phyloP scores from a whole-genome alignment of 2,329 filamentous ascomycete species.

The Scortechinia acanthostroma region DNA sequence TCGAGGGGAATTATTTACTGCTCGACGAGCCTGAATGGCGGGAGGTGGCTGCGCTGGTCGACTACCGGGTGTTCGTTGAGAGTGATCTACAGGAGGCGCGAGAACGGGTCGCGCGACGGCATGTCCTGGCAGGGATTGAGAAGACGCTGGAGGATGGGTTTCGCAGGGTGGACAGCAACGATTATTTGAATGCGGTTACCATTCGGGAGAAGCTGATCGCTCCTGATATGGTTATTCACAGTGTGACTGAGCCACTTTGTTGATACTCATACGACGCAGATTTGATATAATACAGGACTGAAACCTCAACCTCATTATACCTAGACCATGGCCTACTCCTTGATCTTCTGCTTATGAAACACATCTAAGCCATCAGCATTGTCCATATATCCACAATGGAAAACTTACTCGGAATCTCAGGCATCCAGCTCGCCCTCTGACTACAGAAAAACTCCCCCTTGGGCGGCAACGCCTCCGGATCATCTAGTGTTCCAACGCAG shows the following conservation, averaged over 20 bases:
- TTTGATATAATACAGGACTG: no score
- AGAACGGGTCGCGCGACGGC: conserved; percentile 24
- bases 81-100: conserved; percentile 23
- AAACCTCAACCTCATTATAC: no score
- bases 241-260: no score
- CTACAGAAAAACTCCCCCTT: conserved; percentile 48
- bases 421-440: conserved; percentile 37
- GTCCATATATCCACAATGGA: conserved; percentile 2
- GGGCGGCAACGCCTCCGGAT: conserved; percentile 35
- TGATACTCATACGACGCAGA: no score
- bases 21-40: conserved; percentile 19
- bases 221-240: not conserved
- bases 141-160: conserved; percentile 20
- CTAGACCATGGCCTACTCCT: conserved; percentile 22
- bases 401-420: conserved; percentile 31
- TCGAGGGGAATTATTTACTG: conserved; percentile 17
- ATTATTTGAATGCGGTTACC: conserved; percentile 20
- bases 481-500: conserved; percentile 37
- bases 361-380: conserved; percentile 16
- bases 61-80: conserved; percentile 30
- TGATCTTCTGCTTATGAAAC: conserved; percentile 35
- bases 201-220: not conserved
- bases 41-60: conserved; percentile 20
- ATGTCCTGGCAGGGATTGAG: conserved; percentile 30
- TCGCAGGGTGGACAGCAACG: conserved; percentile 25